Conservation (phyloP, 495 filamentous ascomycete species). For the Penicillium steckii region DNA sequence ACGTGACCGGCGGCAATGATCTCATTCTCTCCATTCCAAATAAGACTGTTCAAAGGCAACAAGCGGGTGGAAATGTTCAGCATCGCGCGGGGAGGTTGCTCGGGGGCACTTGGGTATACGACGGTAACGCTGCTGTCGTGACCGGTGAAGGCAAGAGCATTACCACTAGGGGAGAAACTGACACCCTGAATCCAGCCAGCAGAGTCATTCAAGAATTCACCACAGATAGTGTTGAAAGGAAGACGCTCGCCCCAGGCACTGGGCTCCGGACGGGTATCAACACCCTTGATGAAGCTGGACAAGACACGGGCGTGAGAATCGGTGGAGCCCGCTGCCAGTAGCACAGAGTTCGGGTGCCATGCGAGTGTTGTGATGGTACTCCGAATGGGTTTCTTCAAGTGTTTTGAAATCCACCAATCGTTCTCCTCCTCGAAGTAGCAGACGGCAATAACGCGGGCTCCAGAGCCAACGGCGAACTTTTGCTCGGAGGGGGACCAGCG, state of each 20-base stretch:
- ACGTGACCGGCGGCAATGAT: constrained; percentile 93
- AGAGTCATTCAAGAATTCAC: constrained; percentile 91
- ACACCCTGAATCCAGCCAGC: constrained; percentile 95
- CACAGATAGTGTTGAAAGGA: constrained; percentile 97
- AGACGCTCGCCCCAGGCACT: constrained; percentile 91
- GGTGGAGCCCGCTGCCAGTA: constrained; percentile 89
- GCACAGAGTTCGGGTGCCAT: constrained; percentile 97
- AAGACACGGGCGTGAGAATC: constrained; percentile 98
- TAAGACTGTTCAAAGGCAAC: constrained; percentile 83
- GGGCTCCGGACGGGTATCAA: constrained; percentile 83
- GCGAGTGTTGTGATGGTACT: constrained; percentile 90
- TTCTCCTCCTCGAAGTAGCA: constrained; percentile 99
- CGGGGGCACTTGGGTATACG: constrained; percentile 90
- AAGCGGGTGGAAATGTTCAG: constrained; percentile 86
- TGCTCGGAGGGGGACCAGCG: constrained; percentile 95
- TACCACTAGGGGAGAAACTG: constrained; percentile 85
- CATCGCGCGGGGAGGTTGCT: constrained; percentile 85
- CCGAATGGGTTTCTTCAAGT: constrained; percentile 96
- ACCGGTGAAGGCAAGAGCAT: constrained; percentile 85
- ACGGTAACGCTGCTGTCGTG: constrained; percentile 96
- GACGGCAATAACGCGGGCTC: constrained; percentile 91
- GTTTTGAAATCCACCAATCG: constrained; percentile 99
- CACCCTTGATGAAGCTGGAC: constrained; percentile 92
- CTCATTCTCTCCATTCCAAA: constrained; percentile 90
- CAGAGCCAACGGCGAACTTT: constrained; percentile 96